Evolutionary conservation across 179 eudicot species (phyloP), one percentile per base, ranked within the genome.

Genomic region (Sideroxylon spinosum): DNA sequence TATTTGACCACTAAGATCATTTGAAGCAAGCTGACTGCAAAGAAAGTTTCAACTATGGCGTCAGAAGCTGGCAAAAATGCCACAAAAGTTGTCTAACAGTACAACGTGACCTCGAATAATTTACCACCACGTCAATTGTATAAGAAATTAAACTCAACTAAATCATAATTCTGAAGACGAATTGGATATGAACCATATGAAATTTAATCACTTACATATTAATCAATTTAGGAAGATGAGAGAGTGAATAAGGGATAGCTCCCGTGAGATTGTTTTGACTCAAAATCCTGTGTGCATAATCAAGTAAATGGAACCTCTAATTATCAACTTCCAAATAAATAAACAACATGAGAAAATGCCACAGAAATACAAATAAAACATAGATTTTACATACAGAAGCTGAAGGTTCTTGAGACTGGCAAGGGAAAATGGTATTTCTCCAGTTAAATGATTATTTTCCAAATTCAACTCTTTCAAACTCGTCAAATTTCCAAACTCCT

Each of bases 1-100:
- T 78, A 95, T 78, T 71, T 78, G 82, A 76, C 98, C 99, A 29
- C 85, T 89, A 19, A 95, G 89, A 77, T 80, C 81, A 87, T 95
- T 95, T 32, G 93, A 94, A 81, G 73, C 86, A 66, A 94, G 92
- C 83, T 92, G 94, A 78, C 99, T 95, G 94, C 86, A 86, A 81
- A 82, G 84, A 61, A 69, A 82, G 56, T 70, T 77, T 12, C 52
- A 77, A 71, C 16, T 63, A 49, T 64, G 17, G 19, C 3, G 63
- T 76, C 69, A 80, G 59, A 75, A 79, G 65, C 48, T 50, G 57
- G 66, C 14, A 52, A 37, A 52, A 52, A 52, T 14, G 16, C 3
- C 56, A 52, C 48, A 64, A 71, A 48, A 49, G 59, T 23, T 49
- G 71, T 49, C 37, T 37, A 4, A 7, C 46, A 49, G 32, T 53